Percentiles rank a stretch among this genome's conserved stretches.
These are phyloP conservation scores for Trichoderma afroharzianum DNA, from an alignment of 2,329 filamentous ascomycete genomes.

Conservation along the genomic window DNA sequence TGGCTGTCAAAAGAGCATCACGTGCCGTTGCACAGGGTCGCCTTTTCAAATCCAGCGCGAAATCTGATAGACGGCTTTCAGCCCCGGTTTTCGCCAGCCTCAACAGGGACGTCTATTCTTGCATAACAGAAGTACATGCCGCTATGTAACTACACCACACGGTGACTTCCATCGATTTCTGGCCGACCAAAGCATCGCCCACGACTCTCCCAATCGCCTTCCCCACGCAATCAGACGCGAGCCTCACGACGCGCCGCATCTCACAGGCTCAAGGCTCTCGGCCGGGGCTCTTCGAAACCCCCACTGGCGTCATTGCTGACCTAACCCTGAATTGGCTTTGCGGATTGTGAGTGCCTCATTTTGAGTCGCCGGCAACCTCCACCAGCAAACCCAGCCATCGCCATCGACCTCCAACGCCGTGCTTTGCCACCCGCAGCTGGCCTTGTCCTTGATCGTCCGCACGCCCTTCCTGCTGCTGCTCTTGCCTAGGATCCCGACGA, in stretches of 20 bases:
- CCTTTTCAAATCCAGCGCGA: conserved; percentile 15
- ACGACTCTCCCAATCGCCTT: background rate
- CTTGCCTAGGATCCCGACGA: background rate
- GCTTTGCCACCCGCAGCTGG: conserved; percentile 1
- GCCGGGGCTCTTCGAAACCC: conserved; percentile 16
- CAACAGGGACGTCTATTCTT: conserved; percentile 22
- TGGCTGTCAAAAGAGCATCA: conserved; percentile 5
- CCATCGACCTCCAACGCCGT: conserved; percentile 19
- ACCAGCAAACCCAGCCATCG: conserved; percentile 10
- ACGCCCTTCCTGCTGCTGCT: background rate
- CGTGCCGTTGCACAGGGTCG: conserved; percentile 9
- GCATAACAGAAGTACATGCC: conserved; percentile 33
- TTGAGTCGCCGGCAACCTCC: conserved; percentile 29
- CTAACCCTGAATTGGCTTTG: conserved; percentile 34
- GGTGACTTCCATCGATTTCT: conserved; percentile 32
- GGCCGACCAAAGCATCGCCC: conserved; percentile 11
- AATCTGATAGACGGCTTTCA: conserved; percentile 13
- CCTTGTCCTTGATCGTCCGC: background rate
- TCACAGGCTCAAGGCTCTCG: conserved; percentile 1
- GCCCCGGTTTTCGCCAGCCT: conserved; percentile 23
- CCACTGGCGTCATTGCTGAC: conserved; percentile 39
- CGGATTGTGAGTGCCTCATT: conserved; percentile 36
- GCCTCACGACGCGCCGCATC: background rate
- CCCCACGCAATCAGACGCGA: conserved; percentile 15
- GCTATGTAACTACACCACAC: conserved; percentile 31